Evolutionary conservation across 2,329 filamentous ascomycete species (phyloP), one percentile per base, ranked within the genome.

Genomic region (Botrytis hyacinthi): DNA sequence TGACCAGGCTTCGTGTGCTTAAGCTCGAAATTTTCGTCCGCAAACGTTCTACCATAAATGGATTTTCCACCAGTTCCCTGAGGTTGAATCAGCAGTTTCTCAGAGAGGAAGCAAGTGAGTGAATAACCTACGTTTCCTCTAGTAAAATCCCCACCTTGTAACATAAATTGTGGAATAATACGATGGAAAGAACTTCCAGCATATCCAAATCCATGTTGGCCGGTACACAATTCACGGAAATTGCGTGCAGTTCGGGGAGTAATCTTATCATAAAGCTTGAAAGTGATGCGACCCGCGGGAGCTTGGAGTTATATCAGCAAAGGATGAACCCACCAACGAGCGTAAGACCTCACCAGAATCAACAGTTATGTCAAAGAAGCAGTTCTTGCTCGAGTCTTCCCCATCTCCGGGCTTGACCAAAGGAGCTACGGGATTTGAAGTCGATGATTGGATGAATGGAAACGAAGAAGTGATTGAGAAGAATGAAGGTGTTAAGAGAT

Each of bases 211-310:
- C 93, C 93, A 85, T 93, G 89, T 87, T 93, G 88, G 78, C 87
- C 88, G 0, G 95, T 97, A 86, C 94, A 98, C 75, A 98, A 90
- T 71, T 91, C 90, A 80, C 95, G 93, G 87, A 98, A 98, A 87
- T 98, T 98, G 80, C 98, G 95, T 76, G 93, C 93, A 3, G 95
- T 98, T 86, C 97, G 97, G 81, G 95, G 95, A n/a, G 97, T 94
- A 74, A 97, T 87, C 78, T 89, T 85, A 77, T 85, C 83, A 84
- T 90, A 91, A 75, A 99, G 90, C 85, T 98, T 94, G 84, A 98
- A 95, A 76, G 88, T 92, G 88, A 98, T 93, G 82, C 92, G 92
- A 81, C 92, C 94, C 70, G 80, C 46, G 1, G 70, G 70, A 44
- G 60, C 70, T 71, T 66, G 2, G 6, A 29, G 10, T 22, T 26